Conservation (phyloP, 768 basidiomycete species). For the Agrocybe pediades region DNA sequence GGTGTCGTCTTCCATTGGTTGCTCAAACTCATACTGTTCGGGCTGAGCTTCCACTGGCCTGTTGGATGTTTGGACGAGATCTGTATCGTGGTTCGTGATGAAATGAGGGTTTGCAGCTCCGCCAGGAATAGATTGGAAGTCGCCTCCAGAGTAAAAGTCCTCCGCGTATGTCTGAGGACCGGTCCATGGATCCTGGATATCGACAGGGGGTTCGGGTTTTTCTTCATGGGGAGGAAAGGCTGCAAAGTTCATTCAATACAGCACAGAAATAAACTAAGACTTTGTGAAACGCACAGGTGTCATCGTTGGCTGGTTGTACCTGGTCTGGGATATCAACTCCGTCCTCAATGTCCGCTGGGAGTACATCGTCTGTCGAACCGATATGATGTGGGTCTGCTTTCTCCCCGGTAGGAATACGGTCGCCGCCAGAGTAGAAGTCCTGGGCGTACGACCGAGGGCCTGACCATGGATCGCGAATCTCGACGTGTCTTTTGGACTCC, state of each 20-base stretch:
- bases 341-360: not conserved
- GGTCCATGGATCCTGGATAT: constrained; percentile 36
- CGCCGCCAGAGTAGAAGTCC: constrained; percentile 35
- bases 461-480: constrained; percentile 37
- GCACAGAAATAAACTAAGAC: not conserved
- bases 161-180: constrained; percentile 36
- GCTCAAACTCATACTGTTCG: not conserved
- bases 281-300: constrained; percentile 14
- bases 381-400: constrained; percentile 11
- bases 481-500: constrained; percentile 16
- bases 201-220: constrained; percentile 15
- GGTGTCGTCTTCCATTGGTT: not conserved
- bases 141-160: constrained; percentile 38
- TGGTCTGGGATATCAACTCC: not conserved
- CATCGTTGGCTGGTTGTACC: constrained; percentile 9
- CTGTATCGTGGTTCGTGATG: not conserved
- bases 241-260: not conserved
- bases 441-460: constrained; percentile 34
- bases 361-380: constrained; percentile 8
- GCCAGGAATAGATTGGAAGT: constrained; percentile 14
- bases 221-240: constrained; percentile 15
- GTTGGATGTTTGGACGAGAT: not conserved
- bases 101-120: not conserved
- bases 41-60: not conserved
- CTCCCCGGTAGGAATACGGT: constrained; percentile 1